Conservation (phyloP, 805 yeast species). For the Millerozyma miso region DNA sequence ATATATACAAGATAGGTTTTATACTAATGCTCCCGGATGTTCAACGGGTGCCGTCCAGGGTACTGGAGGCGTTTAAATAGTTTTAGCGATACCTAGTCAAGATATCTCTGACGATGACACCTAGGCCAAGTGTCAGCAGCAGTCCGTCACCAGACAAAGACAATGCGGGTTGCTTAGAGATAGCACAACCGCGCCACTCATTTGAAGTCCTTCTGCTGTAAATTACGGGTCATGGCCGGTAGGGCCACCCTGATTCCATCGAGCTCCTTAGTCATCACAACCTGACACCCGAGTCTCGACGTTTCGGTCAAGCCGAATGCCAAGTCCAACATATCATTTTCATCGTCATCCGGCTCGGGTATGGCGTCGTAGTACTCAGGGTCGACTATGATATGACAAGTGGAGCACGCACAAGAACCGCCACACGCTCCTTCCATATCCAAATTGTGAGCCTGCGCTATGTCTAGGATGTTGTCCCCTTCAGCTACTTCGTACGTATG, state of each 20-base stretch:
- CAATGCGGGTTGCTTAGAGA: no score
- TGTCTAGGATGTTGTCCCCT: constrained; percentile 88
- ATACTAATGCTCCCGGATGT: neutral
- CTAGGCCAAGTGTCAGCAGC: neutral
- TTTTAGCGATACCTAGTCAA: neutral
- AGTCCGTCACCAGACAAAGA: no score
- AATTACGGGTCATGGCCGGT: constrained; percentile 95
- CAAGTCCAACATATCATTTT: constrained; percentile 95
- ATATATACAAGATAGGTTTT: no score
- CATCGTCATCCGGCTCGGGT: constrained; percentile 96
- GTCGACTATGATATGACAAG: constrained; percentile 95
- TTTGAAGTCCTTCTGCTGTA: constrained; percentile 76
- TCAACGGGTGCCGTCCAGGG: neutral
- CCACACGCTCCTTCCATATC: constrained; percentile 99
- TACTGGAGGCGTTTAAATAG: neutral
- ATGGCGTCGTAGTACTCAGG: constrained; percentile 88
- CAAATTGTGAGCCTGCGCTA: constrained; percentile 88
- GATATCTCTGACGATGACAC: neutral
- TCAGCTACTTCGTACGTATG: constrained; percentile 79
- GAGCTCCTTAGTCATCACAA: constrained; percentile 79
- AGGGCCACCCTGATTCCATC: constrained; percentile 94
- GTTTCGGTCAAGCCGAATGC: constrained; percentile 98
- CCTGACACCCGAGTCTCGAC: constrained; percentile 92
- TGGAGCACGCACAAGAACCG: constrained; percentile 98
- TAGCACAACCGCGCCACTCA: no score